Percentiles rank a stretch among this genome's conserved stretches.
Conservation (phyloP, 106 monocot genomes). For the Acanthochlamys bracteata region DNA sequence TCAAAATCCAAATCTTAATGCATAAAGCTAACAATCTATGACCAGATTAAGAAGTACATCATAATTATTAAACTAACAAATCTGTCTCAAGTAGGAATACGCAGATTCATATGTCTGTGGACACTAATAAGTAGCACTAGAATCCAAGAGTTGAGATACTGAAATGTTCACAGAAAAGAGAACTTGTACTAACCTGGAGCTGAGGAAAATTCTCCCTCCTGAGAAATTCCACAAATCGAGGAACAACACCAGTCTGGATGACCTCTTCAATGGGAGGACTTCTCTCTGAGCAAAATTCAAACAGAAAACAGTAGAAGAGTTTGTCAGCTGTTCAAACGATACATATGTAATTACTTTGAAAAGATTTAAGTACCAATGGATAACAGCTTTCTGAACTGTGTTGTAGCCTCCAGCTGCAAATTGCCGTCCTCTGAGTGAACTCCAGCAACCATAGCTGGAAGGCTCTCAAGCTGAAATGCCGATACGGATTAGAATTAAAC, state of each 20-base stretch:
- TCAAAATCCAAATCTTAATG: too few relatives aligned
- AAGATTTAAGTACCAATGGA: constrained; percentile 38
- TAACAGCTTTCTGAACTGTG: constrained; percentile 58
- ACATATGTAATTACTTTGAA: too few relatives aligned
- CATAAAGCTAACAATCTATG: too few relatives aligned
- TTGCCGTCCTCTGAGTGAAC: constrained; percentile 40
- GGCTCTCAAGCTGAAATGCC: constrained; percentile 30
- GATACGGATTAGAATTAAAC: neutral
- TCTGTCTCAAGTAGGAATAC: too few relatives aligned
- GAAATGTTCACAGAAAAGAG: too few relatives aligned
- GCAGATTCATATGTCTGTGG: too few relatives aligned
- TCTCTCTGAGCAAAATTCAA: constrained; percentile 29
- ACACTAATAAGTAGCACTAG: too few relatives aligned
- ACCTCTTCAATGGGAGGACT: constrained; percentile 79
- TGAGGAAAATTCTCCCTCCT: constrained; percentile 64
- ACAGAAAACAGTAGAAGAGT: neutral
- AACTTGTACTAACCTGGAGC: constrained; percentile 34
- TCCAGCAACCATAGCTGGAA: constrained; percentile 51
- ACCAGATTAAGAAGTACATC: too few relatives aligned
- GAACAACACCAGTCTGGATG: constrained; percentile 63
- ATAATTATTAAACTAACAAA: too few relatives aligned
- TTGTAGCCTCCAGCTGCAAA: constrained; percentile 53
- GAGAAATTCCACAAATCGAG: constrained; percentile 63
- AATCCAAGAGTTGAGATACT: too few relatives aligned
- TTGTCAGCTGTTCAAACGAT: neutral